Evolutionary conservation across 352 stramenopile species (phyloP), one percentile per base, ranked within the genome.

Genomic region (Pythium rishiriense): DNA sequence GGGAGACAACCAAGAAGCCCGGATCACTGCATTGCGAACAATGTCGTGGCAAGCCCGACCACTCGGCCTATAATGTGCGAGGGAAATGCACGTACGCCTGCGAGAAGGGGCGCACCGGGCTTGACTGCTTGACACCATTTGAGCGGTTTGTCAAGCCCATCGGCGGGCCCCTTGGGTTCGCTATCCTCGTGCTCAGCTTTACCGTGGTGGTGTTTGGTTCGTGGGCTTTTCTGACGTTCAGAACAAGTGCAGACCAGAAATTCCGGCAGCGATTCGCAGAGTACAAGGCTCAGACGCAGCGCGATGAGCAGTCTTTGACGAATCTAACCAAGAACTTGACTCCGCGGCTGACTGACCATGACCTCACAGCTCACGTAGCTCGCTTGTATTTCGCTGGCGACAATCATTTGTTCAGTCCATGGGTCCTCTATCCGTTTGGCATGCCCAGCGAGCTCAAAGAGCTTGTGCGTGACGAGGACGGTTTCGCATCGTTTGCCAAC

Each of bases 21-120:
- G 84, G 85, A 11, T 73, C 79, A 9, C 75, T 73, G 6, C 55
- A 75, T 21, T 95, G 87, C 58, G 31, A 58, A 31, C 29, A 28
- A 33, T 95, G 87, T 60, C 74, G 68, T 17, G 63, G 70, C 46
- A 95, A 93, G 50, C 87, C 87, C 3, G 68, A 73, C 7, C 81
- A 94, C 57, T 81, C 87, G 4, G 62, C 73, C 37, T 95, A 91
- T 66, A 94, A 95, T 28, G 76, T 93, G 48, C 76, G 50, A 4
- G 87, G 87, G 12, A 90, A 90, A 35, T 95, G 87, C 58, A 87
- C 79, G 11, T 95, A 95, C 55, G 83, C 81, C 1, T 95, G 87
- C 43, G 82, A 82, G 31, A 93, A 93, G 60, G 87, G 87, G 0
- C 81, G 83, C 8, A 92, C 79, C 33, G 87, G 84, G 6, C 67